A percentile compares a stretch with the other conserved stretches of the same genome.
These are phyloP conservation scores for Medicago arabica DNA, from an alignment of 306 rosid genomes.

Conservation along the genomic window DNA sequence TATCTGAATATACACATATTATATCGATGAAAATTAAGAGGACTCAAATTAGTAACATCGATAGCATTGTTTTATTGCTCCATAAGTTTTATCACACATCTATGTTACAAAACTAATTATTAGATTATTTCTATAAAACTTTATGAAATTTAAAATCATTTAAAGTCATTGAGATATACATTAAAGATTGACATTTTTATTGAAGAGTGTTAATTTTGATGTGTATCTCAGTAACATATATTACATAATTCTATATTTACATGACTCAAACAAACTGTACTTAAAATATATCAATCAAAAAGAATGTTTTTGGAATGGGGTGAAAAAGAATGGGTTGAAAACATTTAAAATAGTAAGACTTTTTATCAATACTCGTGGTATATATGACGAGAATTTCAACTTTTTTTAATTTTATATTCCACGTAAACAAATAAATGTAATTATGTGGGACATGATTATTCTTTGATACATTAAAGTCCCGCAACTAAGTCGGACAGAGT, in stretches of 20 bases:
- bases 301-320: too few relatives aligned
- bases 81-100: neutral
- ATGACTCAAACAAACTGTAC: too few relatives aligned
- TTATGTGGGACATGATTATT: constrained; percentile 1
- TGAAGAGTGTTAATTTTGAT: too few relatives aligned
- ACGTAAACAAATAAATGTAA: neutral
- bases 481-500: constrained; percentile 37
- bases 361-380: too few relatives aligned
- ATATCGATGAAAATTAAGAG: neutral
- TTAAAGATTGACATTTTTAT: neutral
- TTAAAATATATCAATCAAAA: too few relatives aligned
- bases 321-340: too few relatives aligned
- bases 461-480: constrained; percentile 14
- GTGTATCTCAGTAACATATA: too few relatives aligned
- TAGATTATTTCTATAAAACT: neutral
- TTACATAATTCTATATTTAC: too few relatives aligned
- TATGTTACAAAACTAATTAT: neutral
- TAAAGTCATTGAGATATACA: neutral
- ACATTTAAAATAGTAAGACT: too few relatives aligned
- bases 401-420: neutral
- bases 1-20: too few relatives aligned
- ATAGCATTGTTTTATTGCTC: neutral
- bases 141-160: neutral
- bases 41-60: neutral
- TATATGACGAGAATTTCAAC: neutral